A percentile compares a stretch with the other conserved stretches of the same genome.
These are phyloP conservation scores for Gyromitra esculenta DNA, from an alignment of 2,329 filamentous ascomycete genomes.

Conservation along the genomic window DNA sequence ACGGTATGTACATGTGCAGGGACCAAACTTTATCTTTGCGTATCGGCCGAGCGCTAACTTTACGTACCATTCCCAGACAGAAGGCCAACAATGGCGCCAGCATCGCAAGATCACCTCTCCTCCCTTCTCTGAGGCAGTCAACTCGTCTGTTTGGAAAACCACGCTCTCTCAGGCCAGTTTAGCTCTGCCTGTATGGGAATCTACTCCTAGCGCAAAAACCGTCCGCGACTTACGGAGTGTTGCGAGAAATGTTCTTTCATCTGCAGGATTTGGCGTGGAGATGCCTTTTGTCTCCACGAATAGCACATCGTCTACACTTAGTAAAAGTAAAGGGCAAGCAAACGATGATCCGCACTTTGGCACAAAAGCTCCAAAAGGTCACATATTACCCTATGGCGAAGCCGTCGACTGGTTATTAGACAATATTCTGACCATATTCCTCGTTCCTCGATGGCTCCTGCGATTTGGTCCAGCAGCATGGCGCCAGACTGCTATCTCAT, in stretches of 20 bases:
- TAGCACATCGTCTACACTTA: not conserved
- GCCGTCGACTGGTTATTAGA: constrained; percentile 37
- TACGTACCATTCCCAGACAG: constrained; percentile 12
- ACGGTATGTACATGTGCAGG: constrained; percentile 38
- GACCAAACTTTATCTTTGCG: not conserved
- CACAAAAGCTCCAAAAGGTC: constrained; percentile 10
- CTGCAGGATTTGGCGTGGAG: constrained; percentile 32
- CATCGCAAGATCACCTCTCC: constrained; percentile 41
- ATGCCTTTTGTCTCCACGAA: constrained; percentile 21
- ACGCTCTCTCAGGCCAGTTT: constrained; percentile 17
- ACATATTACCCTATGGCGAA: constrained; percentile 27
- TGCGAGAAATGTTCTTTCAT: constrained; percentile 37
- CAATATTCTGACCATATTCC: constrained; percentile 15
- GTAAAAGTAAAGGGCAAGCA: not conserved
- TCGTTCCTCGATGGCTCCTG: constrained; percentile 33
- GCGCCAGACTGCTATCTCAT: constrained; percentile 24
- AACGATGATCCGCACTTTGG: constrained; percentile 35
- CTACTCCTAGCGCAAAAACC: constrained; percentile 9
- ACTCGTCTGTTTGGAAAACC: constrained; percentile 35
- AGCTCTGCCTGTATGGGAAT: constrained; percentile 1
- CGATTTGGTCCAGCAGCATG: constrained; percentile 24
- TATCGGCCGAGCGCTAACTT: constrained; percentile 4
- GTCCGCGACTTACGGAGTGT: constrained; percentile 17
- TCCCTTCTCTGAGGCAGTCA: constrained; percentile 36
- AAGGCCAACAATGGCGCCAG: constrained; percentile 38